These are phyloP conservation scores for Beverwykella pulmonaria DNA, from an alignment of 495 filamentous ascomycete genomes.

Conservation along the genomic window DNA sequence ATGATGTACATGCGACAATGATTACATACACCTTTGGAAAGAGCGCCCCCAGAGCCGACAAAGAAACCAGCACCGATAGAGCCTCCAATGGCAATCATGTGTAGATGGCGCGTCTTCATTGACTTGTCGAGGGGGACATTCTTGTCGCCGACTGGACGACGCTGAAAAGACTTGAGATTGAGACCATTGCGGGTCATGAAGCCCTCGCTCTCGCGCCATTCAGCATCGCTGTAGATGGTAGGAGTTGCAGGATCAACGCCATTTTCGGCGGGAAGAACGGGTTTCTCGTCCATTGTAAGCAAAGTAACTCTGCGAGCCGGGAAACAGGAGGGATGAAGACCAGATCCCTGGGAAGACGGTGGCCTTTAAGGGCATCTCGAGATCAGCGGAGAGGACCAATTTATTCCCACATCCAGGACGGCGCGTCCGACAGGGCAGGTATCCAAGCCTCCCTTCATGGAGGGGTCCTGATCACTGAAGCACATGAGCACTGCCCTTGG, in stretches of 20 bases:
- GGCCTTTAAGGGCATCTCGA: conserved; percentile 15
- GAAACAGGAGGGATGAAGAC: not conserved
- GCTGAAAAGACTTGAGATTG: conserved; percentile 39
- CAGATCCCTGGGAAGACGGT: conserved; percentile 11
- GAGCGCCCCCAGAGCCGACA: conserved; percentile 43
- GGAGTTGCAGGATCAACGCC: not conserved
- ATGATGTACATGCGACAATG: not conserved
- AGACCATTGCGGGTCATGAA: conserved; percentile 42
- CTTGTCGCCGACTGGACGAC: conserved; percentile 33
- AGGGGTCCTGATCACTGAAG: not conserved
- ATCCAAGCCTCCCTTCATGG: not conserved
- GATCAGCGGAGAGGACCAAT: conserved; percentile 29
- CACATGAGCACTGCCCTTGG: conserved; percentile 22
- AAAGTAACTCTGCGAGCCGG: not conserved
- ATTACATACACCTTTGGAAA: conserved; percentile 43
- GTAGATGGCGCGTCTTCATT: conserved; percentile 42
- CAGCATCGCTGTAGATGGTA: conserved; percentile 1
- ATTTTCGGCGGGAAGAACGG: conserved; percentile 22
- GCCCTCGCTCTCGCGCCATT: conserved; percentile 16
- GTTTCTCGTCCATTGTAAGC: conserved; percentile 16
- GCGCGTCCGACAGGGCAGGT: conserved; percentile 27
- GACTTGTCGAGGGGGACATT: conserved; percentile 42
- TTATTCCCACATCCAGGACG: conserved; percentile 10
- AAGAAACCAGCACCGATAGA: conserved; percentile 48
- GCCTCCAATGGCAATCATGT: conserved; percentile 50